Evolutionary conservation across 2,329 filamentous ascomycete species (phyloP), one percentile per base, ranked within the genome.

Genomic region (Trichoderma cornu-damae): DNA sequence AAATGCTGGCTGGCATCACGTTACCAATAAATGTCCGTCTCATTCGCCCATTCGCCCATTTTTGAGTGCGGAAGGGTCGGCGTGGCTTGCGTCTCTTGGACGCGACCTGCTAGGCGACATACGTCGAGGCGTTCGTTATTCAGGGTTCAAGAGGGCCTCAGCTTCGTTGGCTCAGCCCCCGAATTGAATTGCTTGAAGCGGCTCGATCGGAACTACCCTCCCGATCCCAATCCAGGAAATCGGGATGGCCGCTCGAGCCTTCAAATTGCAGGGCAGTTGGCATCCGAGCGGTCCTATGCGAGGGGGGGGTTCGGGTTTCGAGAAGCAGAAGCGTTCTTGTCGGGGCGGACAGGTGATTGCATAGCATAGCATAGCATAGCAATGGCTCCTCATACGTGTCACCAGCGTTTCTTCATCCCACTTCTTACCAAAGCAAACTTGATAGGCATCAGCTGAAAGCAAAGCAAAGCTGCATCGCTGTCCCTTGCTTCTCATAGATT

Each of bases 31-130:
- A 16, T 30, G 20, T 11, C 22, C 24, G 24, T 44, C 32, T 44
- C 42, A 55, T 55, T 55, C 32, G 51, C 47, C n/a, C 12, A 38
- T 38, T 34, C 28, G 32, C 11, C 2, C 7, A 32, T 47, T 32
- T 46, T 28, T 24, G 24, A 44, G 14, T 20, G 35, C 51, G 51
- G 51, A 55, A 47, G 51, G 42, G 51, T 55, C 51, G 51, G 16
- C 32, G 51, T 55, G 51, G 51, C 51, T 55, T 55, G 51, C 42
- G 30, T 26, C n/a, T n/a, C n/a, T n/a, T 55, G 20, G 51, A 46
- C 42, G 22, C n/a, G n/a, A n/a, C n/a, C n/a, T n/a, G n/a, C 48
- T 51, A 51, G 35, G 12, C 24, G 34, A 24, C 35, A 51, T 20
- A 32, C 7, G 22, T 22, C 35, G 11, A 24, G 49, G 26, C 37